Base-by-base conservation (phyloP, 208 protist species). In the Trypanosoma conorhini region DNA sequence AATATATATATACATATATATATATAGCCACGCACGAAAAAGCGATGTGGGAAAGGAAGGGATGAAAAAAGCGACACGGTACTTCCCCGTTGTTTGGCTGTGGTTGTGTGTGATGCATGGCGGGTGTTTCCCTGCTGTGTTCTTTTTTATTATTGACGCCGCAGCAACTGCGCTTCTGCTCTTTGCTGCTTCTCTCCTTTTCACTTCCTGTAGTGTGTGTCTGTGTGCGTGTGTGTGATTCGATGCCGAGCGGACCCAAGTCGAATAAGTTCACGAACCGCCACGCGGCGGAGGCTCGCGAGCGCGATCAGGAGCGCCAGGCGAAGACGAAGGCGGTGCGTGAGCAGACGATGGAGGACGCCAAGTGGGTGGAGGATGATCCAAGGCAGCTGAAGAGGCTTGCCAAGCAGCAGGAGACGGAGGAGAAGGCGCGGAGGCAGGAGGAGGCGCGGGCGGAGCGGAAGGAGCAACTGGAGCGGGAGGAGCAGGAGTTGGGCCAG, bases 201-300 rank as follows among this genome's bases (percentile, higher is more conserved):
- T 22, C 52, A 22, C 3, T 35, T 38, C 46, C 13, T 38, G 46
- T 64, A 21, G 2, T 9, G 38, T 50, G 15, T 48, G 1, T 50
- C 48, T 33, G 7, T 67, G 51, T 40, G 28, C 4, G 30, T 58
- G 26, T 42, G 21, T 50, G 44, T 69, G 15, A 19, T 4, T 51
- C 30, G 17, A 95, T 95, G 90, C 90, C 90, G n/a, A 95, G 90
- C 55, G 90, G 87, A 40, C 81, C 88, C 24, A 93, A 94, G 74
- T 82, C 76, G 12, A 92, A 89, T 73, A 95, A 97, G 74, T 95
- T 70, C 74, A 80, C 77, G 59, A 95, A 97, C 64, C 89, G 89
- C 67, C 92, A 97, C 80, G 85, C 82, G 26, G 85, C 76, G 76
- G 92, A 95, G 80, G 89, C 89, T 40, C 81, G 83, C 15, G 73